Conservation (phyloP, 2,329 filamentous ascomycete species). For the Fusarium irregulare region DNA sequence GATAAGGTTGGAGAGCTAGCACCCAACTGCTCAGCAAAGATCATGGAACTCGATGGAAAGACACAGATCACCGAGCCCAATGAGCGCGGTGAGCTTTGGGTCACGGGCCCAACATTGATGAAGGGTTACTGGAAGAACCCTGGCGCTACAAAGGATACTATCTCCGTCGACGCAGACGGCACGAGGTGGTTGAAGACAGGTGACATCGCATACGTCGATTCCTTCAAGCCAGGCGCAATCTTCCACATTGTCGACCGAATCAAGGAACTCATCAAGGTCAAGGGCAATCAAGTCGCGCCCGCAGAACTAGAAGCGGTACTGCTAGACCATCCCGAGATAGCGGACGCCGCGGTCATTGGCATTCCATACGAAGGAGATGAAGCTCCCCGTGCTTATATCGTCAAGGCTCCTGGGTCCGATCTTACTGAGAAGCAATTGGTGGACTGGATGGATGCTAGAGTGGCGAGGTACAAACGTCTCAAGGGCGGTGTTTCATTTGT, state of each 20-base stretch:
- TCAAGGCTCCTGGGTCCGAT: constrained; percentile 56
- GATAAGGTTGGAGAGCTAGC: constrained; percentile 51
- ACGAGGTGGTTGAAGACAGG: constrained; percentile 79
- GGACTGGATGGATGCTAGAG: constrained; percentile 69
- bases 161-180: constrained; percentile 58
- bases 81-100: constrained; percentile 76
- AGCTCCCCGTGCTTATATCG: constrained; percentile 70
- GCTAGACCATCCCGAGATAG: constrained; percentile 74
- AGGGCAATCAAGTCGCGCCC: constrained; percentile 80
- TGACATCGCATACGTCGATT: constrained; percentile 75
- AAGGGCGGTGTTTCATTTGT: constrained; percentile 70
- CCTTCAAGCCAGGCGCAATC: constrained; percentile 59
- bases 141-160: constrained; percentile 72
- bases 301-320: constrained; percentile 81
- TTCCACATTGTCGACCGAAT: constrained; percentile 77
- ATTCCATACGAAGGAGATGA: constrained; percentile 59
- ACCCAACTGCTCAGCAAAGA: constrained; percentile 62
- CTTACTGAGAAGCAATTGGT: constrained; percentile 60
- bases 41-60: constrained; percentile 68
- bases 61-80: constrained; percentile 59
- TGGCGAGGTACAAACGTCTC: constrained; percentile 74
- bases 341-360: constrained; percentile 74
- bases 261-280: constrained; percentile 72
- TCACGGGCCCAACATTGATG: constrained; percentile 78
- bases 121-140: constrained; percentile 81